Evolutionary conservation across 768 basidiomycete genomes (phyloP).

Genomic region (Scleroderma citrinum): DNA sequence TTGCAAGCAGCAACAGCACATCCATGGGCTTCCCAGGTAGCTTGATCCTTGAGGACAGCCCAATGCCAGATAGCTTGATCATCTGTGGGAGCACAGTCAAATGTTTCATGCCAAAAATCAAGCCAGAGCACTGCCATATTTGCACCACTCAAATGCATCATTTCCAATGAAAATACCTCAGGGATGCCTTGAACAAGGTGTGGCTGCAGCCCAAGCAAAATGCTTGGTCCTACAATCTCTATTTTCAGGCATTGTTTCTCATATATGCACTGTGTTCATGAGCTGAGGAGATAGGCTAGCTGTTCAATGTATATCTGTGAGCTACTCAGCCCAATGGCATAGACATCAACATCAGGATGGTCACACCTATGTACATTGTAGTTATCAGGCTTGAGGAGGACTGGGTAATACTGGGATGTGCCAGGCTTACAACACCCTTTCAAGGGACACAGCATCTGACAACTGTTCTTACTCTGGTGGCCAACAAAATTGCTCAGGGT

Average conservation of each 20-base stretch:
- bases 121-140: conserved; percentile 20
- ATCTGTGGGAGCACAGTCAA: conserved; percentile 3
- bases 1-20: conserved; percentile 10
- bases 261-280: conserved; percentile 22
- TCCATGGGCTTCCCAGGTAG: neutral
- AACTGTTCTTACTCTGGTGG: conserved; percentile 24
- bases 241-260: conserved; percentile 19
- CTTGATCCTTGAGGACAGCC: neutral
- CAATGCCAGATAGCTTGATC: neutral
- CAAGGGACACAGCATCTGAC: conserved; percentile 25
- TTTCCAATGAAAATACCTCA: conserved; percentile 30
- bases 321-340: conserved; percentile 1
- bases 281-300: neutral
- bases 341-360: conserved; percentile 20
- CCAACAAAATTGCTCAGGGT: conserved; percentile 29
- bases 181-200: conserved; percentile 25
- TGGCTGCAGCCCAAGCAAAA: conserved; percentile 29
- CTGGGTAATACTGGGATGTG: conserved; percentile 31
- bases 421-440: conserved; percentile 27
- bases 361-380: conserved; percentile 16
- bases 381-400: conserved; percentile 24
- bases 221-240: conserved; percentile 30
- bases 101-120: neutral
- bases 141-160: conserved; percentile 35
- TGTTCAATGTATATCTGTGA: neutral